phyloP scores from a whole-genome alignment of 148 eudicot genomes.

The Cornus kousa region DNA sequence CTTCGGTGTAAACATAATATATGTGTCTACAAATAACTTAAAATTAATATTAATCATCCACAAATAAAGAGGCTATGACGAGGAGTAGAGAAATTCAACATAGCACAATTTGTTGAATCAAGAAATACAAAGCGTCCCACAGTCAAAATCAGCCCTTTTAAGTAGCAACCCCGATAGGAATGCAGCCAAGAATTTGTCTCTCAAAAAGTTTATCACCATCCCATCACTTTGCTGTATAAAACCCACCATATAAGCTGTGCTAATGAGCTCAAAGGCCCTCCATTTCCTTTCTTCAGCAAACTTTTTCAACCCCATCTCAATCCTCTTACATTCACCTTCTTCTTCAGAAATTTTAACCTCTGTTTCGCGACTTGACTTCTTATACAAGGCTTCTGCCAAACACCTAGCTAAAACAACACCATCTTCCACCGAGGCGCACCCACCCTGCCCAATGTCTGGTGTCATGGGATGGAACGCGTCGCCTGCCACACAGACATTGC shows the following conservation, averaged over 20 bases:
- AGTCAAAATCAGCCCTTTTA: conserved; percentile 44
- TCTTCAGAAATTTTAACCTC: conserved; percentile 9
- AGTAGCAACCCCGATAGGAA: conserved; percentile 30
- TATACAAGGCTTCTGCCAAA: conserved; percentile 32
- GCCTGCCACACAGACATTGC: conserved; percentile 54
- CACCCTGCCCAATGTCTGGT: conserved; percentile 71
- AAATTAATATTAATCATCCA: no score
- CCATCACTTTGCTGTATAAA: conserved; percentile 36
- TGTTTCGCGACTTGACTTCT: background rate
- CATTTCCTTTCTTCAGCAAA: conserved; percentile 48
- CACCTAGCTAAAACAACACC: conserved; percentile 44
- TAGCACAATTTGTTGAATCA: background rate
- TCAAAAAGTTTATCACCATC: conserved; percentile 34
- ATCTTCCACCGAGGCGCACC: conserved; percentile 54
- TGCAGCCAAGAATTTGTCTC: conserved; percentile 39
- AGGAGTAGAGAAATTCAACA: background rate
- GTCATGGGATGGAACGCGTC: conserved; percentile 72
- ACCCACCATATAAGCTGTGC: conserved; percentile 43
- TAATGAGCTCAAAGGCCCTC: conserved; percentile 45
- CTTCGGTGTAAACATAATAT: no score
- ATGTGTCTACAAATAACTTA: no score
- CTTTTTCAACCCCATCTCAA: conserved; percentile 28
- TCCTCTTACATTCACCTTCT: conserved; percentile 23
- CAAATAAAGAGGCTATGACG: no score
- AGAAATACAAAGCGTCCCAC: conserved; percentile 29